Evolutionary conservation across 2,329 filamentous ascomycete genomes (phyloP), one percentile per base, ranked within the genome.

Genomic region (Aspergillus sp.): DNA sequence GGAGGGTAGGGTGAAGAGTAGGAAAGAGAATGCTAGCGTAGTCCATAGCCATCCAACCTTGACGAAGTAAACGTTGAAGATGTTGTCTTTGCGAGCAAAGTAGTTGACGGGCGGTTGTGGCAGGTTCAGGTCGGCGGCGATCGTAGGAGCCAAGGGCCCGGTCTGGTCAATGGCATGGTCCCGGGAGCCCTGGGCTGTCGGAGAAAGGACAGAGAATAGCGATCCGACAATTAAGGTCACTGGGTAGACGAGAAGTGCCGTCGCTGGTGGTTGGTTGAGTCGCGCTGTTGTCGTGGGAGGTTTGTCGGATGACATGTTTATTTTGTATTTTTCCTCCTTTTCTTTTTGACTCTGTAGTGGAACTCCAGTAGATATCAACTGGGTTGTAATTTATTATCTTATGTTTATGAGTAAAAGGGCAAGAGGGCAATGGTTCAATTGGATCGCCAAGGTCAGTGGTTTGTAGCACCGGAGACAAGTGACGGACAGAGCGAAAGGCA

Each of bases 31-130:
- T 0, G 91, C 88, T 10, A 85, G 73, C 0, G 90, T 92, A 31
- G 91, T 87, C 95, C 95, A 99, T 53, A 88, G 85, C 95, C 95
- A 99, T 62, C 94, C 94, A 56, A 90, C 83, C 82, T 99, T 99
- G 70, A 99, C 95, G 72, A 98, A 99, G 69, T 92, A 85, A 51
- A 90, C 77, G 73, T 99, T 99, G 84, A 98, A 90, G 55, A 97
- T 69, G 78, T 99, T 99, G 75, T 87, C 84, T 78, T 99, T 99
- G 68, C 89, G 89, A 51, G 95, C 94, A 75, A 99, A 99, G 81
- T 98, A 99, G 73, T 80, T 81, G 56, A 76, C 71, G 1, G 75
- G 69, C 51, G 58, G 65, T 47, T 67, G 62, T 14, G 69, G 65
- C 39, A 71, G 57, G 61, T 72, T 65, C 16, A 72, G 63, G 56